These are phyloP conservation scores for Nissolia schottii DNA, from an alignment of 306 rosid genomes.

Conservation along the genomic window DNA sequence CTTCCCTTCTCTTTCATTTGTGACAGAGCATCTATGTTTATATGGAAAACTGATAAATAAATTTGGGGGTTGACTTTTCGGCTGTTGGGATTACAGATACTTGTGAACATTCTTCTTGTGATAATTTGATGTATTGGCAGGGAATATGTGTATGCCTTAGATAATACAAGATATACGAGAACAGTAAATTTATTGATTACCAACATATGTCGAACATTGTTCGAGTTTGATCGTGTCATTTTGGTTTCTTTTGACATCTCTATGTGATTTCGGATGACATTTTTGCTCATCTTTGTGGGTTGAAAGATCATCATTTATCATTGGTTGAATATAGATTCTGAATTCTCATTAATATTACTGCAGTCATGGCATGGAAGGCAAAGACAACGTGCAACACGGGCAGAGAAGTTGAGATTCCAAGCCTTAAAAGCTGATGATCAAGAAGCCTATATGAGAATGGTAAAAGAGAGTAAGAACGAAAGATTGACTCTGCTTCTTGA, in stretches of 20 bases:
- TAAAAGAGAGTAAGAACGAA: slow-evolving; percentile 92
- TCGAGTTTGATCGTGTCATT: background rate
- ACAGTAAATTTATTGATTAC: background rate
- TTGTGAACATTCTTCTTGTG: background rate
- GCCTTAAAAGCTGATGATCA: slow-evolving; percentile 93
- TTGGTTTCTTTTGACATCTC: background rate
- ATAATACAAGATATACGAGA: slow-evolving; percentile 12
- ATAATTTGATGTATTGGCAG: background rate
- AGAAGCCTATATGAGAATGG: slow-evolving; percentile 97
- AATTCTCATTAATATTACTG: slow-evolving; percentile 11
- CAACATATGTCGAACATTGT: background rate
- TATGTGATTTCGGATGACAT: background rate
- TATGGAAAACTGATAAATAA: background rate
- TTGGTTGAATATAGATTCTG: slow-evolving; percentile 6
- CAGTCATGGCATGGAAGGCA: slow-evolving; percentile 96
- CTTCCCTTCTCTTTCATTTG: slow-evolving; percentile 15
- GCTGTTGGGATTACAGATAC: background rate
- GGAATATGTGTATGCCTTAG: background rate
- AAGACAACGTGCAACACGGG: slow-evolving; percentile 86
- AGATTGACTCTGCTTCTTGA: slow-evolving; percentile 78
- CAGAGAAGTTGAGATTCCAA: slow-evolving; percentile 91
- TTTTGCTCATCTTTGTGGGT: background rate
- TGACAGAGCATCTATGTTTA: background rate
- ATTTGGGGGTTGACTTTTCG: background rate
- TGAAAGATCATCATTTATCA: background rate